A percentile compares a stretch with the other conserved stretches of the same genome.
Evolutionary conservation across 169 alveolate species (phyloP).

Genomic region (Amoebophrya sp.): DNA sequence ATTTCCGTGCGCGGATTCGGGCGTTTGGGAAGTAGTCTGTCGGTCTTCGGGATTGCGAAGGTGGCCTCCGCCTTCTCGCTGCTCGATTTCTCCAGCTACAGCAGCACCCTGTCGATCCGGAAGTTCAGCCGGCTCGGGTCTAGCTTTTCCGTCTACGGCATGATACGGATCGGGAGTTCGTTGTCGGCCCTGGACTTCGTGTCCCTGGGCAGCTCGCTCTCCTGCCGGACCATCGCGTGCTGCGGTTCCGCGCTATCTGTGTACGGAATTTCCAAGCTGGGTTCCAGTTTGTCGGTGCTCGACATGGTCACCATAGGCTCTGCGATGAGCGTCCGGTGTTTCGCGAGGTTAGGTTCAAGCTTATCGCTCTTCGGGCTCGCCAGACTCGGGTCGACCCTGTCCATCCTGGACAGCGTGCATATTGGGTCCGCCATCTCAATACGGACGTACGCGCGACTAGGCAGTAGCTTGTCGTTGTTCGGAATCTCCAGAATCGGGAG

Average conservation of each 20-base stretch:
- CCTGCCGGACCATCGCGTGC: not conserved
- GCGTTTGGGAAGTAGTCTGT: not conserved
- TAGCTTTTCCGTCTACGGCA: constrained; percentile 26
- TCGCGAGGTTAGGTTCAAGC: not conserved
- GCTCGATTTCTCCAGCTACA: not conserved
- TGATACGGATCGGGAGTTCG: not conserved
- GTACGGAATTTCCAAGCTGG: not conserved
- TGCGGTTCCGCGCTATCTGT: not conserved
- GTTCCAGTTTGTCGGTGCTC: not conserved
- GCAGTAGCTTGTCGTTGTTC: constrained; percentile 24
- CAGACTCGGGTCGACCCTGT: not conserved
- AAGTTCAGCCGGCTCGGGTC: constrained; percentile 19
- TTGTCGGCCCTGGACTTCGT: constrained; percentile 5
- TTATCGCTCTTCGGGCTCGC: not conserved
- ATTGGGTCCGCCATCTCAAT: not conserved
- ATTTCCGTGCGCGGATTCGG: not conserved
- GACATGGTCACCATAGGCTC: not conserved
- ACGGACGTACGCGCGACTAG: constrained; percentile 3
- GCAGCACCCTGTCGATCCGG: not conserved
- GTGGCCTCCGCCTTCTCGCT: not conserved
- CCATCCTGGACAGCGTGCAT: not conserved
- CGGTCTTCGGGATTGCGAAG: constrained; percentile 20
- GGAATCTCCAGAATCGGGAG: not conserved
- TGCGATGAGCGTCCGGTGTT: not conserved
- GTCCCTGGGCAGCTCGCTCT: not conserved